Conservation (phyloP, 208 protist species). For the Trypanosoma melophagium region DNA sequence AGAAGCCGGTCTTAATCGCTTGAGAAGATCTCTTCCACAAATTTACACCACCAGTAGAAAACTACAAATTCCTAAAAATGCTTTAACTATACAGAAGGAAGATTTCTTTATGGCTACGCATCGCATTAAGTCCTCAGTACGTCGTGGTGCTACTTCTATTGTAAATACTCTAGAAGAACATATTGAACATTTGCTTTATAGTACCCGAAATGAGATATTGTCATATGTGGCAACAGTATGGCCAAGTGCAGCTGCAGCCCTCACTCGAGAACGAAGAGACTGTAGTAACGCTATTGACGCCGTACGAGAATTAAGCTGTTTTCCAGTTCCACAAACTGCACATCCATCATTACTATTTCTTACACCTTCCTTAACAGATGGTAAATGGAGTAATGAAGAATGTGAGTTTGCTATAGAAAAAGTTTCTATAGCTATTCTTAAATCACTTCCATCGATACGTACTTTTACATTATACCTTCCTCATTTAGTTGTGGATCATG, state of each 20-base stretch:
- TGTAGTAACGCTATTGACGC: conserved; percentile 55
- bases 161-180: conserved; percentile 38
- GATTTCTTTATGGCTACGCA: conserved; percentile 76
- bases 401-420: conserved; percentile 30
- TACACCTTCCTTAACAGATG: conserved; percentile 1
- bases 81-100: conserved; percentile 41
- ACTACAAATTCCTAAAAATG: conserved; percentile 38
- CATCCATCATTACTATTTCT: conserved; percentile 61
- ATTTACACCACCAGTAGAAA: conserved; percentile 65
- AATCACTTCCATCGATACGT: conserved; percentile 31
- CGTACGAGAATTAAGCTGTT: conserved; percentile 50
- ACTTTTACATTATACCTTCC: conserved; percentile 40
- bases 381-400: conserved; percentile 20
- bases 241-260: conserved; percentile 46
- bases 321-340: conserved; percentile 56
- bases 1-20: conserved; percentile 93
- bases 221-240: conserved; percentile 42
- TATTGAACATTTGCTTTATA: conserved; percentile 57
- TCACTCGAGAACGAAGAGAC: conserved; percentile 39
- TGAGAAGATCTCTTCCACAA: conserved; percentile 76
- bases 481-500: conserved; percentile 41
- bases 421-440: conserved; percentile 10
- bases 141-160: conserved; percentile 31
- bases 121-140: conserved; percentile 61
- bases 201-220: conserved; percentile 40